Evolutionary conservation across 2,329 filamentous ascomycete species (phyloP), one percentile per base, ranked within the genome.

Genomic region (Grosmannia serpens): DNA sequence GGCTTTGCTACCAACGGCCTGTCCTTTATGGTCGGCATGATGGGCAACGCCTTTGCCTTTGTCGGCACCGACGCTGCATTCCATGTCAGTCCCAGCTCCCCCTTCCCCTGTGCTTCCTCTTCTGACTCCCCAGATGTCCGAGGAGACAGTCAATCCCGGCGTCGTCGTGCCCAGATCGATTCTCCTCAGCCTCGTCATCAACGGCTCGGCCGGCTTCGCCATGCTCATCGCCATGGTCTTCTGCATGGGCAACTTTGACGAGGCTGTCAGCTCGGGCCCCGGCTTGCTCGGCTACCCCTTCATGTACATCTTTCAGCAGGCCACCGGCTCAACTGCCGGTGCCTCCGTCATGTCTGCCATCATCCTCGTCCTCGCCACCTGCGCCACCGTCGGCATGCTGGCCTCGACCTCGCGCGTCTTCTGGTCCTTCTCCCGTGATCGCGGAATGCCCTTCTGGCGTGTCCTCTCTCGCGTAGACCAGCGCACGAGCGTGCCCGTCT

Each of bases 241-340:
- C 57, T 69, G 68, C 8, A 53, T 73, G 22, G 66, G 70, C 17
- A 35, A 51, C 55, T 20, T 52, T 11, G 55, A 57, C 54, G 63
- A 71, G 11, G 51, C 58, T 15, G 49, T 60, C 8, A 41, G 17
- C 24, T 56, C 63, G 15, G 47, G 62, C 56, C 38, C 59, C 10
- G 75, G 72, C 0, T 70, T 71, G 0, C 79, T 78, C 0, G 74
- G 74, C 0, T 81, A 78, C 49, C 81, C 83, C 0, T 82, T 82
- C 63, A 83, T 85, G 64, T 73, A 81, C 55, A 74, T 84, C n/a
- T 83, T 83, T 60, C 72, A 73, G 60, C 73, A 80, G 35, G 75
- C 75, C 1, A 77, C 79, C 1, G 69, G 72, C 2, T 77, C 74
- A 10, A 67, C 72, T 3, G 73, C 73, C 1, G 78, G 74, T 0